Percentiles rank a stretch among this genome's conserved stretches.
Evolutionary conservation across 2,329 filamentous ascomycete species (phyloP).

Genomic region (Colletotrichum sidae): DNA sequence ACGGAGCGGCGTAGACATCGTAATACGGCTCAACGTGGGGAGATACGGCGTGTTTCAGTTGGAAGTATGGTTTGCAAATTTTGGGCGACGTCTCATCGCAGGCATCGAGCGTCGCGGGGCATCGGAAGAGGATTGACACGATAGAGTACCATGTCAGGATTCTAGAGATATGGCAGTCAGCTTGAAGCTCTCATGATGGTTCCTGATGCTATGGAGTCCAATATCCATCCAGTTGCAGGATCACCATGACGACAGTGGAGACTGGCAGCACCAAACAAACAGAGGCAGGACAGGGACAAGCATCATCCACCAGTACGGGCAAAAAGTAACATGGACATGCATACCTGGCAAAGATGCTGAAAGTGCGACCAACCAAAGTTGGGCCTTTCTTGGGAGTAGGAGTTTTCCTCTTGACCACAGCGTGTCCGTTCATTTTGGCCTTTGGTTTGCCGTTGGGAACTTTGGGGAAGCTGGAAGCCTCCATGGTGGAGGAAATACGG

Average conservation of each 20-base stretch:
- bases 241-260: slow-evolving; percentile 10
- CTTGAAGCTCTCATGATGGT: background rate
- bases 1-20: slow-evolving; percentile 83
- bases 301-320: background rate
- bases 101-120: slow-evolving; percentile 76
- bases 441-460: slow-evolving; percentile 43
- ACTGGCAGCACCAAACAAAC: background rate
- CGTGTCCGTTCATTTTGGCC: slow-evolving; percentile 49
- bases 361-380: slow-evolving; percentile 52
- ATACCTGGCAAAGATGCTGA: slow-evolving; percentile 68
- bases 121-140: slow-evolving; percentile 83
- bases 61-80: slow-evolving; percentile 87
- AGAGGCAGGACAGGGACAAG: too few species aligned
- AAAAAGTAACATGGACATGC: slow-evolving; percentile 35
- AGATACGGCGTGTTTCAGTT: slow-evolving; percentile 69
- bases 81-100: slow-evolving; percentile 77
- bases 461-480: slow-evolving; percentile 48
- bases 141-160: slow-evolving; percentile 89
- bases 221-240: background rate
- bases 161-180: slow-evolving; percentile 55
- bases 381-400: slow-evolving; percentile 40
- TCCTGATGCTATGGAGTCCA: background rate
- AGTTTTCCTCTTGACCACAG: slow-evolving; percentile 47
- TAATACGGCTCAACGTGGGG: slow-evolving; percentile 91
- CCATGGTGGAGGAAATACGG: slow-evolving; percentile 46